Conservation (phyloP, 2,329 filamentous ascomycete species). For the Chrysoporthe cubensis region DNA sequence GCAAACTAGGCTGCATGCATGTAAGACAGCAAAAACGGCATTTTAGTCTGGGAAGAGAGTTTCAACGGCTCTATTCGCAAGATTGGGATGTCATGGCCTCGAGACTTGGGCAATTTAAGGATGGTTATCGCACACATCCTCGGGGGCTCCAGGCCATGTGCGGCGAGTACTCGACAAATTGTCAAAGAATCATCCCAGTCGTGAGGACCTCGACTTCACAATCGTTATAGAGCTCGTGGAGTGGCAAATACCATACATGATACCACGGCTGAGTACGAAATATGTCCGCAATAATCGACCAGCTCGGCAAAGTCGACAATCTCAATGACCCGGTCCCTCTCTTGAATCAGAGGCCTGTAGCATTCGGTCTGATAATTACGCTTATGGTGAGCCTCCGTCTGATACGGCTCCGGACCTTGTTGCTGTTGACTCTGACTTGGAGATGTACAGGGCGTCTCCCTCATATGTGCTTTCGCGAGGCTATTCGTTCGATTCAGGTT, state of each 20-base stretch:
- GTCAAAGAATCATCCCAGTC: not conserved
- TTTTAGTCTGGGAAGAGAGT: not conserved
- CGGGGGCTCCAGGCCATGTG: too few species aligned
- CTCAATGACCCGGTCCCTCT: conserved; percentile 21
- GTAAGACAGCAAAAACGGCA: not conserved
- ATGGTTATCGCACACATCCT: not conserved
- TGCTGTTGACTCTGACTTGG: not conserved
- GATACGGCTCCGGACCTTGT: too few species aligned
- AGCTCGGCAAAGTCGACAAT: conserved; percentile 32
- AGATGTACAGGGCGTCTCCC: not conserved
- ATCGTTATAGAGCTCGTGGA: not conserved
- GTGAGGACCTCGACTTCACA: too few species aligned
- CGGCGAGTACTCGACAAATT: too few species aligned
- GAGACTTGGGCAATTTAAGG: too few species aligned
- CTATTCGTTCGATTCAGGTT: conserved; percentile 21
- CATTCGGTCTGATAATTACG: not conserved
- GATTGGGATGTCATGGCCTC: too few species aligned
- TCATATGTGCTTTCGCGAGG: conserved; percentile 10
- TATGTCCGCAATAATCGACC: conserved; percentile 15
- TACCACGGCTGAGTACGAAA: not conserved
- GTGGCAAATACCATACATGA: not conserved
- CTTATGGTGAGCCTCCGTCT: not conserved
- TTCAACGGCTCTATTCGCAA: not conserved
- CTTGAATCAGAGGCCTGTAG: not conserved
- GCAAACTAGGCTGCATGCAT: conserved; percentile 5